phyloP scores from a whole-genome alignment of 768 basidiomycete genomes.

The Suillus subalutaceus region DNA sequence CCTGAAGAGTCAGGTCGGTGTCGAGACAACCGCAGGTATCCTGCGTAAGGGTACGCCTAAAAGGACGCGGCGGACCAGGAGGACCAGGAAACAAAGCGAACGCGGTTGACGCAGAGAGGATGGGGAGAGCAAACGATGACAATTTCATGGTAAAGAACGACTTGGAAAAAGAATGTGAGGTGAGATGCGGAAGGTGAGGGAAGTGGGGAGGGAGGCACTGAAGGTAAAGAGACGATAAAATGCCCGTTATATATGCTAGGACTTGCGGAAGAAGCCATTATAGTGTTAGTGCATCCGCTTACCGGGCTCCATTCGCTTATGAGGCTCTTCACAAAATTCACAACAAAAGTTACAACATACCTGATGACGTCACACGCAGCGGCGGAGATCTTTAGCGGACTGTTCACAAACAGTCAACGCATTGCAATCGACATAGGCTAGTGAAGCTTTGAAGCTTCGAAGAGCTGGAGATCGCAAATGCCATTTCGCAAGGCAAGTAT shows the following conservation, averaged over 20 bases:
- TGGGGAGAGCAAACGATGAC: constrained; percentile 17
- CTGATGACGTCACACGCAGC: not conserved
- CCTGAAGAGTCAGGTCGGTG: constrained; percentile 21
- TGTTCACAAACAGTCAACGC: not conserved
- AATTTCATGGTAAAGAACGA: constrained; percentile 22
- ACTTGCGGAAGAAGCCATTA: not conserved
- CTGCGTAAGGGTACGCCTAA: constrained; percentile 6
- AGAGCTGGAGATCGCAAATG: not conserved
- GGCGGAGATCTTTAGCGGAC: not conserved
- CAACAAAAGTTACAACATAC: constrained; percentile 1
- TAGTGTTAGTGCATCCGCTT: not conserved
- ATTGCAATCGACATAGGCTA: not conserved
- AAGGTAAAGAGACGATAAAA: not conserved
- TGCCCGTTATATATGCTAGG: constrained; percentile 9
- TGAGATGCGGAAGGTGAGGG: not conserved
- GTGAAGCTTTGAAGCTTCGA: not conserved
- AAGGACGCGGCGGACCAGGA: constrained; percentile 2
- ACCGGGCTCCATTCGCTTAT: not conserved
- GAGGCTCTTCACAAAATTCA: constrained; percentile 5
- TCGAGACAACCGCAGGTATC: constrained; percentile 23
- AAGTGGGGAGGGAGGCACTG: not conserved
- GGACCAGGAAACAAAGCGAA: constrained; percentile 16
- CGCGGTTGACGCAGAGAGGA: constrained; percentile 19
- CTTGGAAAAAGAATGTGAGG: constrained; percentile 9
- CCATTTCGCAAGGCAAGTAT: not conserved